Conservation (phyloP, 345 rosid species). For the Brassica juncea region DNA sequence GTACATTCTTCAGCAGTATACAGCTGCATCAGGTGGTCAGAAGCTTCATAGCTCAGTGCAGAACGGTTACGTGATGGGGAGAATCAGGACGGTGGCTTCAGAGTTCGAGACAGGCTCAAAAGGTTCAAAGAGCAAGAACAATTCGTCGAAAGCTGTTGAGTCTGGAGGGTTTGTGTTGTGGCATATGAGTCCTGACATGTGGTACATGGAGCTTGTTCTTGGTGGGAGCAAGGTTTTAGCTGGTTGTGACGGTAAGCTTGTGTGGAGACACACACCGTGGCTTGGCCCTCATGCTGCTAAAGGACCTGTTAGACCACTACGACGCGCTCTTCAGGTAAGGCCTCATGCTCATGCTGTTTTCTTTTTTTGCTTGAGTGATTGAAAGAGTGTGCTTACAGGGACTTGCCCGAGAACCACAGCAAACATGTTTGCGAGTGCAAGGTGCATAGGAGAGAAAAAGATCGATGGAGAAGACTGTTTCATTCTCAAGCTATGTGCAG, state of each 20-base stretch:
- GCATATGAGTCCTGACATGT: slow-evolving; percentile 94
- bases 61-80: slow-evolving; percentile 84
- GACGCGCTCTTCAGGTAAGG: slow-evolving; percentile 84
- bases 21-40: slow-evolving; percentile 83
- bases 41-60: slow-evolving; percentile 68
- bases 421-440: slow-evolving; percentile 63
- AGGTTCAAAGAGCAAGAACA: slow-evolving; percentile 51
- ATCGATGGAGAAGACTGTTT: slow-evolving; percentile 73
- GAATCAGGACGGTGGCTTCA: slow-evolving; percentile 74
- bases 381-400: slow-evolving; percentile 45
- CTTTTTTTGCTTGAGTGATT: not conserved
- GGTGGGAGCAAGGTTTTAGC: slow-evolving; percentile 83
- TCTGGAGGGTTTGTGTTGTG: slow-evolving; percentile 87
- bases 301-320: slow-evolving; percentile 82
- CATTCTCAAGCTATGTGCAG: slow-evolving; percentile 76
- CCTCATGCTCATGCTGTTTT: not conserved
- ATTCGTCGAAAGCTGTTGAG: slow-evolving; percentile 66
- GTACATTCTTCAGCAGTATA: slow-evolving; percentile 84
- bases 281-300: slow-evolving; percentile 77
- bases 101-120: slow-evolving; percentile 74
- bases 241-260: slow-evolving; percentile 85
- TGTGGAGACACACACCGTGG: slow-evolving; percentile 96
- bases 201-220: slow-evolving; percentile 88
- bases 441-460: slow-evolving; percentile 76
- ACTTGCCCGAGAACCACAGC: slow-evolving; percentile 75